phyloP scores from a whole-genome alignment of 176 grass and related monocot genomes.

The Avena atlantica region DNA sequence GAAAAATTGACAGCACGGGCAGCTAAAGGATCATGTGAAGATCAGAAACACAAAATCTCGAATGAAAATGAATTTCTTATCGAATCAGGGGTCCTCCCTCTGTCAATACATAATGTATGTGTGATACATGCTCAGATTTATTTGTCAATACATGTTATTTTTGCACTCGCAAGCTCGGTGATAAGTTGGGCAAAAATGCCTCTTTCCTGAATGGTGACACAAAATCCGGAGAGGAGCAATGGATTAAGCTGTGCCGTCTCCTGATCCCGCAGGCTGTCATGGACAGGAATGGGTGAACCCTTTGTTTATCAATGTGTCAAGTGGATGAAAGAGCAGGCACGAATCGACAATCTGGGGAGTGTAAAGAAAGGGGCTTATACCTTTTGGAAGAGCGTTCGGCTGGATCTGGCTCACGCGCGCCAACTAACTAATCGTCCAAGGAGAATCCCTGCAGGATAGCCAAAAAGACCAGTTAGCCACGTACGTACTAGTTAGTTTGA shows the following conservation, averaged over 20 bases:
- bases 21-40: constrained; percentile 14
- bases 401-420: constrained; percentile 53
- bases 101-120: constrained; percentile 16
- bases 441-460: constrained; percentile 69
- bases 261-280: constrained; percentile 55
- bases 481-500: background rate
- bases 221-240: constrained; percentile 43
- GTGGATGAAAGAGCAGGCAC: background rate
- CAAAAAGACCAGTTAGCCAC: constrained; percentile 13
- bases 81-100: constrained; percentile 39
- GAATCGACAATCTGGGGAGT: background rate
- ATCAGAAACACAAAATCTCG: background rate
- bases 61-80: constrained; percentile 24
- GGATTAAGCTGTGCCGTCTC: constrained; percentile 41
- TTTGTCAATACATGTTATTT: constrained; percentile 5
- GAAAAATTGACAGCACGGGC: constrained; percentile 15
- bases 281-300: background rate
- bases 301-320: constrained; percentile 25
- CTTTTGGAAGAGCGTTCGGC: constrained; percentile 66
- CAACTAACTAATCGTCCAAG: constrained; percentile 50
- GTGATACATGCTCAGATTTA: constrained; percentile 36
- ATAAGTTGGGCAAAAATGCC: constrained; percentile 36
- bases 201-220: constrained; percentile 22
- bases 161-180: constrained; percentile 21
- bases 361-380: constrained; percentile 18